Evolutionary conservation across 1,139 yeast species (phyloP), one percentile per base, ranked within the genome.

Genomic region (Scheffersomyces stambukii): DNA sequence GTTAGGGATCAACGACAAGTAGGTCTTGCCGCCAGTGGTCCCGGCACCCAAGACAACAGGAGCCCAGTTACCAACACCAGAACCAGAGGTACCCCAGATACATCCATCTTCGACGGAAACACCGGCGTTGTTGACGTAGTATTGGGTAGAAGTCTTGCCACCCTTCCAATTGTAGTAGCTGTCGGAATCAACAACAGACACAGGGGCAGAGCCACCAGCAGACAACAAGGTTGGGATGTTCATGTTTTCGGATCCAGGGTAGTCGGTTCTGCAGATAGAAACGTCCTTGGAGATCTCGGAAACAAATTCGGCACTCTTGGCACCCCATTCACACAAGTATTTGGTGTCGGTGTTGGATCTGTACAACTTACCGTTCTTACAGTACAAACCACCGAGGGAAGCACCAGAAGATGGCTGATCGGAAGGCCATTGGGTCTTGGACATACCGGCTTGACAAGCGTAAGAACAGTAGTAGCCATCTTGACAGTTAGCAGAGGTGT

Each of bases 161-260:
- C 85, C 85, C 51, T 60, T 46, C 89, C 89, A 81, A 30, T 51
- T 56, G 64, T 66, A 81, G 66, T 81, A 81, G 35, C 60, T 44
- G 40, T 66, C 73, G 48, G 75, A 69, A 54, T 79, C 75, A 38
- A 81, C 88, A 42, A 77, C 82, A 29, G 86, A 67, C 40, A 77
- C 70, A 36, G 80, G 78, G 36, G 70, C 60, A 31, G 70, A 50
- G 21, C 62, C 49, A 43, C 86, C 86, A 30, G 77, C 77, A 28
- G 59, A 51, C 42, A 82, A 80, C 50, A 73, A 71, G 36, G 89
- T 79, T 59, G 93, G 91, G 40, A 81, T 70, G 53, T 75, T 83
- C 93, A 82, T 82, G 64, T 81, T 81, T 67, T 82, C 93, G 36
- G 91, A 77, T 66, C 91, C 91, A 53, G 93, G 91, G 65, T 82